Evolutionary conservation across 805 yeast species (phyloP).

Genomic region (Kluyveromyces aestuarii): DNA sequence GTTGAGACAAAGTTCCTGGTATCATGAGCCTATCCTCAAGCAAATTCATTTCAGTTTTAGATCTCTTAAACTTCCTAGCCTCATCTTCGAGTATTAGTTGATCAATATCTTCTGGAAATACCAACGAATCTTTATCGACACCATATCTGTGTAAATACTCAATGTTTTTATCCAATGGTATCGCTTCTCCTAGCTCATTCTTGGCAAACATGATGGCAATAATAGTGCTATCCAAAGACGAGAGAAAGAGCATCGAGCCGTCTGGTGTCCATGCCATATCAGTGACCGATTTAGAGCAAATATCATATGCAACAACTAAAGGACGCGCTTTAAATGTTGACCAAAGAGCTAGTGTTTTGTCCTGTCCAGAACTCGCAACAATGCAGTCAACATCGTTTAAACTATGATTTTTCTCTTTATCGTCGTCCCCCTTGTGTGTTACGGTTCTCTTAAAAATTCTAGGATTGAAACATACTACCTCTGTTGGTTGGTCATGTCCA

Average conservation of each 20-base stretch:
- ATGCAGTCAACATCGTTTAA: slow-evolving; percentile 46
- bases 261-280: slow-evolving; percentile 85
- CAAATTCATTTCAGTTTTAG: not conserved
- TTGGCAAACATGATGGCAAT: slow-evolving; percentile 55
- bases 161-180: slow-evolving; percentile 59
- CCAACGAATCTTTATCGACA: slow-evolving; percentile 73
- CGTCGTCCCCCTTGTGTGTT: slow-evolving; percentile 6
- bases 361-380: slow-evolving; percentile 95
- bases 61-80: slow-evolving; percentile 33
- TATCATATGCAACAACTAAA: slow-evolving; percentile 66
- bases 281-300: slow-evolving; percentile 69
- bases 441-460: slow-evolving; percentile 36
- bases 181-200: slow-evolving; percentile 51
- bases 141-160: slow-evolving; percentile 76
- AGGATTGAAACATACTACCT: slow-evolving; percentile 70
- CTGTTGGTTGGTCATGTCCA: slow-evolving; percentile 83
- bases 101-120: slow-evolving; percentile 78
- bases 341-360: slow-evolving; percentile 83
- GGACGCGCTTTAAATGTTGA: slow-evolving; percentile 71
- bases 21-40: slow-evolving; percentile 1
- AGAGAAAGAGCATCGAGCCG: slow-evolving; percentile 63
- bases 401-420: not conserved
- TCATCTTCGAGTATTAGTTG: slow-evolving; percentile 68
- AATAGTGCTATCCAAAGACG: slow-evolving; percentile 81
- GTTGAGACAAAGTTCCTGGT: slow-evolving; percentile 9